These are phyloP conservation scores for Mortierella polycephala DNA, from an alignment of 371 early-diverging fungal genomes.

Conservation along the genomic window DNA sequence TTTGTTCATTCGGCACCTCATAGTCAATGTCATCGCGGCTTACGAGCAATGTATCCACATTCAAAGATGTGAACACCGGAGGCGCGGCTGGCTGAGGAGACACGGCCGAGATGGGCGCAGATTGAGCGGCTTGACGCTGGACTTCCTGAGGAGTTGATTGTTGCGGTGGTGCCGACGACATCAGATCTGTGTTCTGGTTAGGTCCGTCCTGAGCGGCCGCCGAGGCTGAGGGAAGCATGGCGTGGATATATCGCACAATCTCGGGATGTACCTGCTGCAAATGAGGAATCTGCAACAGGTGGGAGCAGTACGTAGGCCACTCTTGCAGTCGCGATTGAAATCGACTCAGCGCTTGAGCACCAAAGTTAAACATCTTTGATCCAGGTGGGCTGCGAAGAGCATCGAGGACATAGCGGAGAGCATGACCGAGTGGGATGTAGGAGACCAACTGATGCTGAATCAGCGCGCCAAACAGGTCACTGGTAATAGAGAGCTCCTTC, in stretches of 20 bases:
- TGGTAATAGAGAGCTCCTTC: conserved; percentile 89
- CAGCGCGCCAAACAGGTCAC: conserved; percentile 87
- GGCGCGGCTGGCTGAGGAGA: conserved; percentile 48
- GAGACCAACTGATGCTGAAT: conserved; percentile 88
- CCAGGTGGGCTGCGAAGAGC: conserved; percentile 83
- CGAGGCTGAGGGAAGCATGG: conserved; percentile 55
- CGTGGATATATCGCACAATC: conserved; percentile 65
- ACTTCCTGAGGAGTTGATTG: conserved; percentile 18
- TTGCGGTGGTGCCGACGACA: conserved; percentile 17
- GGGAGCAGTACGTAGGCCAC: conserved; percentile 90
- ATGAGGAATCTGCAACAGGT: conserved; percentile 82
- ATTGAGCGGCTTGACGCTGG: conserved; percentile 29
- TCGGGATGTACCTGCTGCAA: conserved; percentile 84
- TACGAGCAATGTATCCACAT: conserved; percentile 60
- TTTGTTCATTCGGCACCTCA: conserved; percentile 74
- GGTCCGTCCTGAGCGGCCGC: conserved; percentile 40
- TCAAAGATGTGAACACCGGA: conserved; percentile 72
- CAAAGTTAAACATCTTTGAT: conserved; percentile 91
- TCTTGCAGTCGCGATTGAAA: conserved; percentile 86
- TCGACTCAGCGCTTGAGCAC: conserved; percentile 85
- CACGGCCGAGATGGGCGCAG: conserved; percentile 10
- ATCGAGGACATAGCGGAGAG: conserved; percentile 87
- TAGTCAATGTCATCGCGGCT: conserved; percentile 57
- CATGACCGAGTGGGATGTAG: conserved; percentile 76
- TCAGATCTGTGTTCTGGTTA: conserved; percentile 12